Base-by-base conservation (phyloP, 2,329 filamentous ascomycete species). In the Albifimbria verrucaria region DNA sequence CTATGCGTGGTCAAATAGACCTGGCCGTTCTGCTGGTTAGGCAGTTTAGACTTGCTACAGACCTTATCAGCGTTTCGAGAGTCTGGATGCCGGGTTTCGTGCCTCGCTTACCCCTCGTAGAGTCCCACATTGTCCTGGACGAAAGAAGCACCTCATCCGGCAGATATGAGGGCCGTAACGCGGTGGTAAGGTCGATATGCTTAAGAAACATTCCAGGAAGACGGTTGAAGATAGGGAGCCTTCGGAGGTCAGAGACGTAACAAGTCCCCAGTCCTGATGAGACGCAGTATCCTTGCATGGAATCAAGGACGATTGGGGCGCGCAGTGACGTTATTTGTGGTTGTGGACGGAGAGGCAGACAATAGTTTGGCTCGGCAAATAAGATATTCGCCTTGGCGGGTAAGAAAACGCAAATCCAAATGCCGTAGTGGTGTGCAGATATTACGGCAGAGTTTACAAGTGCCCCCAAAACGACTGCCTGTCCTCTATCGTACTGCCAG, bases 61-160 rank as follows among this genome's bases (percentile, higher is more conserved):
- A 22, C 48, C 44, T 22, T 52, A 60, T 57, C 32, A 63, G 58
- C 49, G 21, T 10, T 6, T 26, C 18, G 32, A 39, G 5, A 39
- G 12, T 39, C 11, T 15, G 6, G 18, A 11, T 17, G 36, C 36
- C 45, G 44, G 42, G 24, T 32, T 17, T 20, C 49, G 42, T 32
- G 57, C 51, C 10, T 48, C 49, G 76, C 86, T 75, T 80, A 96
- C 92, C 94, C 94, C 80, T 97, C 91, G 76, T 99, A 99, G 57
- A 99, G 80, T 62, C 94, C 94, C 64, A 99, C 92, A 71, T 91
- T 92, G 79, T 97, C 92, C 77, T 97, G 93, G 54, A 99, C 93
- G 75, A 96, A 97, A 99, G 82, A 51, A 97, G 80, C 62, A 90
- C 89, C 81, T 99, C 94, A 79, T 97, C 94, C 66, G 91, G 89